Percentiles rank a stretch among this genome's conserved stretches.
Conservation (phyloP, 306 rosid genomes). For the Geum urbanum region DNA sequence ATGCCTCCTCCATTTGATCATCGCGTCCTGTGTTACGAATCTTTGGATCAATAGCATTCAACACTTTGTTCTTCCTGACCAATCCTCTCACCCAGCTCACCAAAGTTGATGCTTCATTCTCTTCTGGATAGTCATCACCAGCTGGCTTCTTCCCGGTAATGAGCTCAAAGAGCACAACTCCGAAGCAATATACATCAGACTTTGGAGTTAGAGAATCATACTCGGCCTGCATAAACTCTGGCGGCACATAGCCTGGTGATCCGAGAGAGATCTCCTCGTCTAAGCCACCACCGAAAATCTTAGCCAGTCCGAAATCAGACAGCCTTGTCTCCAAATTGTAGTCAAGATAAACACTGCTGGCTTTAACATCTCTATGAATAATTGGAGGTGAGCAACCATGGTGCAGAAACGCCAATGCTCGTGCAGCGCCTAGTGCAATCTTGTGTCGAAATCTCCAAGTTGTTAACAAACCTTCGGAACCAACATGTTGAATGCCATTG, state of each 20-base stretch:
- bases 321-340: constrained; percentile 84
- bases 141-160: constrained; percentile 79
- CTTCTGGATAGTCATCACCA: constrained; percentile 79
- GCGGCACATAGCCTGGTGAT: constrained; percentile 80
- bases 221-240: constrained; percentile 65
- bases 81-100: constrained; percentile 86
- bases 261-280: constrained; percentile 74
- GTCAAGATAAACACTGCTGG: constrained; percentile 90
- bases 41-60: constrained; percentile 72
- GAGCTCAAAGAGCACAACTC: constrained; percentile 84
- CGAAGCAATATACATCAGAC: constrained; percentile 92
- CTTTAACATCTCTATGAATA: constrained; percentile 84
- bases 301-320: constrained; percentile 93
- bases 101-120: constrained; percentile 66
- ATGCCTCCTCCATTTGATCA: constrained; percentile 83
- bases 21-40: constrained; percentile 55
- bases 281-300: constrained; percentile 73
- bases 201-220: constrained; percentile 68
- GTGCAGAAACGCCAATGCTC: constrained; percentile 91
- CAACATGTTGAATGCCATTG: constrained; percentile 63
- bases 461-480: constrained; percentile 76
- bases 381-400: constrained; percentile 99
- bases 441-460: constrained; percentile 91
- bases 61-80: constrained; percentile 62
- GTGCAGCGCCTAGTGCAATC: constrained; percentile 85